Conservation (phyloP, 2,329 filamentous ascomycete species). For the Aspergillus sp. region DNA sequence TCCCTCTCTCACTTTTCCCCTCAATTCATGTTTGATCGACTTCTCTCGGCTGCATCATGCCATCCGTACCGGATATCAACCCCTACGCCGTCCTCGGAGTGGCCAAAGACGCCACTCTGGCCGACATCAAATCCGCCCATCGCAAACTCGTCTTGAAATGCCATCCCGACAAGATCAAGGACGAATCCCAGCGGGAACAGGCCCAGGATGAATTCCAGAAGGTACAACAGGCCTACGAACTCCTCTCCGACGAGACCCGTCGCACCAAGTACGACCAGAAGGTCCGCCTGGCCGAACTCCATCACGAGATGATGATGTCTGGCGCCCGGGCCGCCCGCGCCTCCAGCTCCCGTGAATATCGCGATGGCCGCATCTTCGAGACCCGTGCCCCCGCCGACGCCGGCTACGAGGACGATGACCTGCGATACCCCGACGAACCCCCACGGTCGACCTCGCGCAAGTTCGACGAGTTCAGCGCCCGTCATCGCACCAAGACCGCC, state of each 20-base stretch:
- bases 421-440: conserved; percentile 35
- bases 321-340: conserved; percentile 35
- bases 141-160: conserved; percentile 83
- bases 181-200: conserved; percentile 69
- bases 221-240: conserved; percentile 89
- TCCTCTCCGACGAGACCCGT: conserved; percentile 74
- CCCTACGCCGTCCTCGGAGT: conserved; percentile 78
- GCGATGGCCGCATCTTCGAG: conserved; percentile 44
- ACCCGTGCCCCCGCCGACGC: conserved; percentile 38
- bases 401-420: conserved; percentile 33
- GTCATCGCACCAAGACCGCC: conserved; percentile 27
- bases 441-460: conserved; percentile 39
- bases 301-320: conserved; percentile 48
- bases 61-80: conserved; percentile 51
- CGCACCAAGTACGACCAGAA: conserved; percentile 75
- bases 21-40: neutral
- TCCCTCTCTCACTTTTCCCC: neutral
- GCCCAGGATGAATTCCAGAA: conserved; percentile 88
- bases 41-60: conserved; percentile 18
- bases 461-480: conserved; percentile 35
- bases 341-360: conserved; percentile 34
- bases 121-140: conserved; percentile 75
- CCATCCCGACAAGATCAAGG: conserved; percentile 87
- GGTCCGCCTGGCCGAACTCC: conserved; percentile 64
- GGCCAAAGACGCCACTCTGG: conserved; percentile 64